Percentiles rank a stretch among this genome's conserved stretches.
phyloP scores from a whole-genome alignment of 2,329 filamentous ascomycete species.

The Pseudocercospora cruenta region DNA sequence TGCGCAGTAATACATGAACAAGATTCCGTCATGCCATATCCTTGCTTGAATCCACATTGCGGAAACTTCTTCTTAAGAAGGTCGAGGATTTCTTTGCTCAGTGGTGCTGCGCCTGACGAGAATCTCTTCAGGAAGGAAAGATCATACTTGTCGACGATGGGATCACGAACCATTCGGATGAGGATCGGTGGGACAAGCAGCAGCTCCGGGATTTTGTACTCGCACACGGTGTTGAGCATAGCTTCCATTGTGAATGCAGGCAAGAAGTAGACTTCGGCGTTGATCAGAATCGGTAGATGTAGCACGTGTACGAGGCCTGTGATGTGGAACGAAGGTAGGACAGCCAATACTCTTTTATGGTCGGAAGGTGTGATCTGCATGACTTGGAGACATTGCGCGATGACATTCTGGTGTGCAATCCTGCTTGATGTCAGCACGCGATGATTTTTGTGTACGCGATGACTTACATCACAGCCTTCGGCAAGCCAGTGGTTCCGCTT shows the following conservation, averaged over 20 bases:
- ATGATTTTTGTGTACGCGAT: not conserved
- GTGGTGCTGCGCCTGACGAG: conserved; percentile 63
- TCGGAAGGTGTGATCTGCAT: conserved; percentile 55
- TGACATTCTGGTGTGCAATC: conserved; percentile 59
- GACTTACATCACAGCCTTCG: conserved; percentile 47
- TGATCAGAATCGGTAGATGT: conserved; percentile 65
- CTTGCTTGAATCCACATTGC: conserved; percentile 61
- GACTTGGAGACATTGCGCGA: conserved; percentile 65
- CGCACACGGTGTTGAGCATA: conserved; percentile 58
- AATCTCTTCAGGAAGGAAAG: conserved; percentile 60
- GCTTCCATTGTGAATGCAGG: conserved; percentile 64
- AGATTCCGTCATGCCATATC: conserved; percentile 69
- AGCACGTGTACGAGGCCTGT: conserved; percentile 66
- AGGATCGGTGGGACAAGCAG: conserved; percentile 64
- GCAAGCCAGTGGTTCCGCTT: conserved; percentile 55
- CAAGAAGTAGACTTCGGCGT: conserved; percentile 69
- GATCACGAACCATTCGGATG: conserved; percentile 63
- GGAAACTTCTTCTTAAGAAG: conserved; percentile 61
- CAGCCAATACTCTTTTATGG: conserved; percentile 58
- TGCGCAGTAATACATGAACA: conserved; percentile 67
- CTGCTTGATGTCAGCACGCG: conserved; percentile 35
- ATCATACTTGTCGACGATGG: conserved; percentile 59
- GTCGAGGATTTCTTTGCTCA: conserved; percentile 60
- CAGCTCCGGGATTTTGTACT: conserved; percentile 60
- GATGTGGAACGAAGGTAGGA: conserved; percentile 66